phyloP scores from a whole-genome alignment of 2,329 filamentous ascomycete species.

The Fusarium albosuccineum region DNA sequence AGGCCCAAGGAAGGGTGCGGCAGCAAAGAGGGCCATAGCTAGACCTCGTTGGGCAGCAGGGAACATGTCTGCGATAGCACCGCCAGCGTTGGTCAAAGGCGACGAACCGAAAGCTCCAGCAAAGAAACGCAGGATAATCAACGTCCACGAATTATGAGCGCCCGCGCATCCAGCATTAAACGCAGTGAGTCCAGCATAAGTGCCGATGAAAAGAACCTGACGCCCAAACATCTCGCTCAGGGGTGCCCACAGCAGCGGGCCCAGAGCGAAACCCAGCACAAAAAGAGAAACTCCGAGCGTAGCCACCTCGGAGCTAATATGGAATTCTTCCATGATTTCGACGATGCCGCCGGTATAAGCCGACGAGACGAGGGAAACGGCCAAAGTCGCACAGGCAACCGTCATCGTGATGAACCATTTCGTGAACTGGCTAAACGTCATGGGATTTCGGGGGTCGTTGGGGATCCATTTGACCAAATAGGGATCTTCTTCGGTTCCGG shows the following conservation, averaged over 20 bases:
- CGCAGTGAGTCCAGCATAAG: constrained; percentile 76
- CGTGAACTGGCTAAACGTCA: constrained; percentile 28
- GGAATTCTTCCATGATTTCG: constrained; percentile 33
- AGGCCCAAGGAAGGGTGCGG: constrained; percentile 80
- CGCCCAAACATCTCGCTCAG: constrained; percentile 79
- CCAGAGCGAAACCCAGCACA: constrained; percentile 65
- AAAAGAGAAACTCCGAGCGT: constrained; percentile 39
- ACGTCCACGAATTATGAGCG: constrained; percentile 76
- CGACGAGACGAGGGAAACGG: constrained; percentile 36
- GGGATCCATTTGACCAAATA: constrained; percentile 40
- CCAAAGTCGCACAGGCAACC: constrained; percentile 31
- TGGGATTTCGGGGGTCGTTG: constrained; percentile 38
- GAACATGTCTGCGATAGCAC: constrained; percentile 85
- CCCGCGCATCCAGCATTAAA: constrained; percentile 84
- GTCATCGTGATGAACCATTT: constrained; percentile 42
- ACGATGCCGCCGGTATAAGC: constrained; percentile 36
- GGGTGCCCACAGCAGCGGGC: constrained; percentile 80
- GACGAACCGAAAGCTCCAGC: constrained; percentile 85
- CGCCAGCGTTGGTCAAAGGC: constrained; percentile 55
- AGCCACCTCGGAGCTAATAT: constrained; percentile 36
- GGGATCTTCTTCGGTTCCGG: constrained; percentile 35
- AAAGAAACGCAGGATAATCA: constrained; percentile 78
- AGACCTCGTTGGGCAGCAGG: constrained; percentile 82
- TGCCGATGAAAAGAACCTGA: constrained; percentile 66
- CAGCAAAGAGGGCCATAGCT: constrained; percentile 84